Evolutionary conservation across 495 filamentous ascomycete species (phyloP).

Genomic region (Letharia columbiana): DNA sequence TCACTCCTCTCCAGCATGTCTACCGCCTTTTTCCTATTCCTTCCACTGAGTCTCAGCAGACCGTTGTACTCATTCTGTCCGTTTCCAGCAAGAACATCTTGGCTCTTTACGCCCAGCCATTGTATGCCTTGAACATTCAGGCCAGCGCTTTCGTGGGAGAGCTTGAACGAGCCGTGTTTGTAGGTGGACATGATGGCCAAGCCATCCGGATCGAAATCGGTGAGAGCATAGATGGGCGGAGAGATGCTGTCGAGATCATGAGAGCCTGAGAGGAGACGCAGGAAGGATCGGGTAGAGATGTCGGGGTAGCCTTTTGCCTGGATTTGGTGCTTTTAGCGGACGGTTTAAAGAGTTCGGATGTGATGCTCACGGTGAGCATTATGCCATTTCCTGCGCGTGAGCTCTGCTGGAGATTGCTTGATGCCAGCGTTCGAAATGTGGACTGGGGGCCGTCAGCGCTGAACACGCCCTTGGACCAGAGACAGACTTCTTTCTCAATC

Average conservation of each 20-base stretch:
- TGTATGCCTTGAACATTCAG: conserved; percentile 49
- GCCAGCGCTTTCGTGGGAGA: conserved; percentile 59
- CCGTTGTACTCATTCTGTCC: conserved; percentile 29
- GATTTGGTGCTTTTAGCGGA: neutral
- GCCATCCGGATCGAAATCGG: conserved; percentile 81
- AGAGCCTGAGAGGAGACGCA: conserved; percentile 32
- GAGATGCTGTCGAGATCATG: conserved; percentile 24
- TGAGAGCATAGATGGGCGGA: conserved; percentile 55
- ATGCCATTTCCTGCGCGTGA: conserved; percentile 50
- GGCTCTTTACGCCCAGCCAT: conserved; percentile 68
- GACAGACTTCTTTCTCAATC: conserved; percentile 79
- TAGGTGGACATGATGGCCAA: conserved; percentile 81
- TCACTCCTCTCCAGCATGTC: conserved; percentile 53
- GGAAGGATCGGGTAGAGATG: conserved; percentile 65
- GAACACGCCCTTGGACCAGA: neutral
- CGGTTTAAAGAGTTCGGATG: neutral
- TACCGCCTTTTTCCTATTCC: conserved; percentile 60
- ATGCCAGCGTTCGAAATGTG: conserved; percentile 63
- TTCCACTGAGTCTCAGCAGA: conserved; percentile 46
- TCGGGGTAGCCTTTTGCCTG: conserved; percentile 93
- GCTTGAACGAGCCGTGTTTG: conserved; percentile 66
- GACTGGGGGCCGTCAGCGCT: conserved; percentile 45
- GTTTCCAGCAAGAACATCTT: conserved; percentile 41
- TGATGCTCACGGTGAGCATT: conserved; percentile 53
- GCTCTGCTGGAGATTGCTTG: conserved; percentile 43